Conservation (phyloP, 352 stramenopile species). For the Aphanomyces euteiches region DNA sequence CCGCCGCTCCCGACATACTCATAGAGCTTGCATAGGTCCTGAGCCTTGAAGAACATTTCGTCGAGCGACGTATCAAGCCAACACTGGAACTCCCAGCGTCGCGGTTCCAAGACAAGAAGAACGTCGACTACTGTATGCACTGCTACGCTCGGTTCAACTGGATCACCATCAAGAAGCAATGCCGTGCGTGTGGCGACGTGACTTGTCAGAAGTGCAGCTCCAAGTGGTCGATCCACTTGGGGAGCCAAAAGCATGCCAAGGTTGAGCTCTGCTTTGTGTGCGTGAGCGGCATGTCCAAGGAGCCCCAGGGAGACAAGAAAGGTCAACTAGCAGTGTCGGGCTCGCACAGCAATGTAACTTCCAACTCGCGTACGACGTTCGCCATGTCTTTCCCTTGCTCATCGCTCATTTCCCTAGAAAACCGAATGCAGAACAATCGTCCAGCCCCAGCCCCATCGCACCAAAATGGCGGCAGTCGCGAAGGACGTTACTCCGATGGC, state of each 20-base stretch:
- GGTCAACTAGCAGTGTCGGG: too few species aligned
- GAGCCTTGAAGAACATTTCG: conserved; percentile 26
- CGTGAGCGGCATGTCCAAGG: background rate
- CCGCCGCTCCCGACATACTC: background rate
- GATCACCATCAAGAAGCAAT: conserved; percentile 14
- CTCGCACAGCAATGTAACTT: too few species aligned
- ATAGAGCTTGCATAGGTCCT: conserved; percentile 1
- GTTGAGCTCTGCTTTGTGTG: background rate
- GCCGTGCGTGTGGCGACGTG: conserved; percentile 21
- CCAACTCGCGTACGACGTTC: too few species aligned
- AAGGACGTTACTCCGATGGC: too few species aligned
- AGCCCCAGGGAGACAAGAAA: background rate
- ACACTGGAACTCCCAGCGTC: background rate
- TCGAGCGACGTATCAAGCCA: conserved; percentile 3
- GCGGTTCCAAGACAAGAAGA: conserved; percentile 4
- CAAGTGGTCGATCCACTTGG: background rate
- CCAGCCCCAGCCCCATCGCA: too few species aligned
- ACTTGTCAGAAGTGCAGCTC: background rate
- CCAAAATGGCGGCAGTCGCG: too few species aligned
- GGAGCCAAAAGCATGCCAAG: background rate
- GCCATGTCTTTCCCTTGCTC: too few species aligned
- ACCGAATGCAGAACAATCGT: too few species aligned
- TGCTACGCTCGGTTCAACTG: conserved; percentile 20
- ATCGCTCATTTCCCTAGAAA: too few species aligned
- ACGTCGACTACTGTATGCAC: conserved; percentile 8